Conservation (phyloP, 1,284 basidiomycete genomes). For the Ceratobasidium sp. region DNA sequence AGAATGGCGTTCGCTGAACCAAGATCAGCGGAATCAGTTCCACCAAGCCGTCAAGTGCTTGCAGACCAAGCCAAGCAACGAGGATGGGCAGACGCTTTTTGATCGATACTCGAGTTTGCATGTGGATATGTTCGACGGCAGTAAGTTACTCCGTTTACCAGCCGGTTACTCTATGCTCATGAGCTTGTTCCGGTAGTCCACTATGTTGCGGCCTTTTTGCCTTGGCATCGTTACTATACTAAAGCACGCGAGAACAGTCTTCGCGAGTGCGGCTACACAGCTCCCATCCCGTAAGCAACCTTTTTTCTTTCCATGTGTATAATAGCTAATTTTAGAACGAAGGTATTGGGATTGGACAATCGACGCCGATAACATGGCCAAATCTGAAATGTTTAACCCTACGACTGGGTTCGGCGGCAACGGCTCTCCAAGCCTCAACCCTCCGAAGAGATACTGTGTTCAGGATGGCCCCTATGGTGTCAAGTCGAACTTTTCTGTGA, state of each 20-base stretch:
- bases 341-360: slow-evolving; percentile 44
- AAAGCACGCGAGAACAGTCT: slow-evolving; percentile 20
- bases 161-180: not conserved
- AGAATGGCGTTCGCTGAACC: slow-evolving; percentile 31
- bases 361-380: slow-evolving; percentile 18
- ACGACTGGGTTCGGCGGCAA: slow-evolving; percentile 23
- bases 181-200: slow-evolving; percentile 12
- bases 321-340: not conserved
- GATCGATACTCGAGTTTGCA: slow-evolving; percentile 35
- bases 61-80: slow-evolving; percentile 27
- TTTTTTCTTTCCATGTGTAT: not conserved
- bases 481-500: slow-evolving; percentile 29
- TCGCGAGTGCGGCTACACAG: slow-evolving; percentile 23
- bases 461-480: slow-evolving; percentile 31
- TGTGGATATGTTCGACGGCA: slow-evolving; percentile 28
- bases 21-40: slow-evolving; percentile 11
- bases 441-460: slow-evolving; percentile 4
- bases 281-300: slow-evolving; percentile 19
- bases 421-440: not conserved
- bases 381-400: slow-evolving; percentile 25
- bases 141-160: not conserved
- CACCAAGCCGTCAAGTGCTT: slow-evolving; percentile 27
- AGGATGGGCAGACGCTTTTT: slow-evolving; percentile 9
- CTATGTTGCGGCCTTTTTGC: slow-evolving; percentile 34
- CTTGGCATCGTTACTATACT: slow-evolving; percentile 24